These are phyloP conservation scores for Tylopilus balloui DNA, from an alignment of 768 basidiomycete species.

Conservation along the genomic window DNA sequence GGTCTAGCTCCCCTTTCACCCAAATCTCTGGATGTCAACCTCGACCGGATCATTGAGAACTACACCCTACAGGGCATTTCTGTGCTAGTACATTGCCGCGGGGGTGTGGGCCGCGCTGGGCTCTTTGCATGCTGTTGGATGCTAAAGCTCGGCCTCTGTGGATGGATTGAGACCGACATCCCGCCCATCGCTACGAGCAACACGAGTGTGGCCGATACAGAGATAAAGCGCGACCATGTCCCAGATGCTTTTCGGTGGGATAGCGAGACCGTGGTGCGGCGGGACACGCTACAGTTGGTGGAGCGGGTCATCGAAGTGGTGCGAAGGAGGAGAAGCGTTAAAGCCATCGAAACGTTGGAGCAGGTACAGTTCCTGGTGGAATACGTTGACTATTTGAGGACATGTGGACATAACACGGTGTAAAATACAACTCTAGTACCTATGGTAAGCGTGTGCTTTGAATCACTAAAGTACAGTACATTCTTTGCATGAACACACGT, in stretches of 20 bases:
- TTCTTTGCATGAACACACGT: neutral
- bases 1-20: constrained; percentile 72
- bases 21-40: constrained; percentile 56
- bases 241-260: constrained; percentile 14
- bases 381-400: constrained; percentile 60
- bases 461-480: neutral
- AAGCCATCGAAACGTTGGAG: constrained; percentile 92
- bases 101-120: constrained; percentile 91
- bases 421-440: constrained; percentile 6
- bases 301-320: constrained; percentile 71
- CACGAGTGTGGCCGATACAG: constrained; percentile 9
- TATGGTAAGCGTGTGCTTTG: neutral
- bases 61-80: constrained; percentile 73
- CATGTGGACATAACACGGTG: constrained; percentile 3
- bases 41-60: constrained; percentile 57
- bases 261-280: constrained; percentile 27
- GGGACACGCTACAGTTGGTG: constrained; percentile 60
- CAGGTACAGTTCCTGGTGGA: constrained; percentile 83
- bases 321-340: constrained; percentile 71
- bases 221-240: constrained; percentile 1
- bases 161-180: constrained; percentile 44
- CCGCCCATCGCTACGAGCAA: neutral
- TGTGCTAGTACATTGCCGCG: constrained; percentile 86
- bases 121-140: constrained; percentile 91
- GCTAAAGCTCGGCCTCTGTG: constrained; percentile 86